Evolutionary conservation across 2,329 filamentous ascomycete species (phyloP), one percentile per base, ranked within the genome.

Genomic region (Xylariomycetidae sp.): DNA sequence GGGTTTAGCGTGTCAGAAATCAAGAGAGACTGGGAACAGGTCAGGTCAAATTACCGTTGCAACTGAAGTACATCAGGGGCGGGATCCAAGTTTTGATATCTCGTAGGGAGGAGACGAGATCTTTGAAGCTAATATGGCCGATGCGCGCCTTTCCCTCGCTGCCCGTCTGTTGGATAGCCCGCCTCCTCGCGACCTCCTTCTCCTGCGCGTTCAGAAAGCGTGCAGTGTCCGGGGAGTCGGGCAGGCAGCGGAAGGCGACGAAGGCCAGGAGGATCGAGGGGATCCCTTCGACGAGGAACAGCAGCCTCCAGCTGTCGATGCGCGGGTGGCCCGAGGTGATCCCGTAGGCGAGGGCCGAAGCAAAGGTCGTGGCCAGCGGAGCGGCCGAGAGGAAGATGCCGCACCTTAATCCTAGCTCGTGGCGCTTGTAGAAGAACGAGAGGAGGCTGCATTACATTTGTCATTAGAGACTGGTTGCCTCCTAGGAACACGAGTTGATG

Each of bases 311-410:
- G 37, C 54, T 64, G 5, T 74, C 71, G 35, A 85, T 60, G 12
- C 62, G 57, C 1, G 72, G 64, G 46, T 72, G 65, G 6, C 78
- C 75, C 5, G 73, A 79, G 0, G 80, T 85, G 44, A 86, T 84
- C 1, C 74, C 78, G 41, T 82, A 83, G 2, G 80, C 80, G 6
- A 84, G 58, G 3, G 80, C 80, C 2, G 81, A 80, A 0, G 80
- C 78, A 48, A 85, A 86, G 4, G 76, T 80, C 29, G 79, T 85
- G 4, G 81, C 81, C 11, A 85, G 62, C 2, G 82, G 80, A 0
- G 79, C 80, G 12, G 62, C 58, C 48, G 60, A 56, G 16, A 57
- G 43, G 27, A 51, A 58, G 27, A 58, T 38, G 16, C 54, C 53
- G 23, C 52, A 57, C 2, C 67, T 54, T 4, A 67, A 53, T 0